Evolutionary conservation across 345 rosid species (phyloP).

Genomic region (Gossypium stocksii): DNA sequence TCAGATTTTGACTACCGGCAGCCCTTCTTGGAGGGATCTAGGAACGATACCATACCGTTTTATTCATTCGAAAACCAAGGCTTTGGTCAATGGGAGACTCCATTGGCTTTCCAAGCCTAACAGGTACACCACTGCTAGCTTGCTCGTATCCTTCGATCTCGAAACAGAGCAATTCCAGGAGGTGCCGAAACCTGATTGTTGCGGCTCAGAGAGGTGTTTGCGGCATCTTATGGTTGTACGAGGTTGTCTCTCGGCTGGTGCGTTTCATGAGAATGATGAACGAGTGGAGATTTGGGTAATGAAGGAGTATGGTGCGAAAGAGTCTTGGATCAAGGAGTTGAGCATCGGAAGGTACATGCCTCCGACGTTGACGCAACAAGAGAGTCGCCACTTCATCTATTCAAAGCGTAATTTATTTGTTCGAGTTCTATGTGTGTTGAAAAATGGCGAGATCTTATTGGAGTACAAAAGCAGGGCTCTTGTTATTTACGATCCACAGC

Average conservation of each 20-base stretch:
- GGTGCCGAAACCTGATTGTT: conserved; percentile 68
- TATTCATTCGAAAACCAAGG: conserved; percentile 47
- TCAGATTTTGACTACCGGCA: conserved; percentile 43
- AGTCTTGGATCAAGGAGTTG: conserved; percentile 64
- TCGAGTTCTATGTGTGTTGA: conserved; percentile 48
- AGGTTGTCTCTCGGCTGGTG: conserved; percentile 62
- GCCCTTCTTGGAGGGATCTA: conserved; percentile 53
- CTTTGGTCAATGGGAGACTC: conserved; percentile 63
- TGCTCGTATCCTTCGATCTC: conserved; percentile 68
- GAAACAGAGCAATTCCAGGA: conserved; percentile 65
- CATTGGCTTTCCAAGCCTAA: conserved; percentile 69
- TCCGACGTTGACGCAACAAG: conserved; percentile 28
- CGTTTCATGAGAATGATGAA: conserved; percentile 53
- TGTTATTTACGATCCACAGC: conserved; percentile 56
- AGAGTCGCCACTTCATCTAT: not conserved
- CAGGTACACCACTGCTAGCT: conserved; percentile 51
- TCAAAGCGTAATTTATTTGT: conserved; percentile 37
- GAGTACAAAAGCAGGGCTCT: conserved; percentile 63
- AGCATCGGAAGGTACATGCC: conserved; percentile 57
- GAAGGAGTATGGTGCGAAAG: conserved; percentile 57
- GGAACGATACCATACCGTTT: conserved; percentile 61
- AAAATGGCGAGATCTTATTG: conserved; percentile 66
- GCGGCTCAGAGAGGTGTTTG: conserved; percentile 51
- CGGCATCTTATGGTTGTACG: conserved; percentile 44
- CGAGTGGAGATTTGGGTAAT: conserved; percentile 84